A percentile compares a stretch with the other conserved stretches of the same genome.
These are phyloP conservation scores for Chlamydomonas incerta DNA, from an alignment of 139 green algal species.

Conservation along the genomic window DNA sequence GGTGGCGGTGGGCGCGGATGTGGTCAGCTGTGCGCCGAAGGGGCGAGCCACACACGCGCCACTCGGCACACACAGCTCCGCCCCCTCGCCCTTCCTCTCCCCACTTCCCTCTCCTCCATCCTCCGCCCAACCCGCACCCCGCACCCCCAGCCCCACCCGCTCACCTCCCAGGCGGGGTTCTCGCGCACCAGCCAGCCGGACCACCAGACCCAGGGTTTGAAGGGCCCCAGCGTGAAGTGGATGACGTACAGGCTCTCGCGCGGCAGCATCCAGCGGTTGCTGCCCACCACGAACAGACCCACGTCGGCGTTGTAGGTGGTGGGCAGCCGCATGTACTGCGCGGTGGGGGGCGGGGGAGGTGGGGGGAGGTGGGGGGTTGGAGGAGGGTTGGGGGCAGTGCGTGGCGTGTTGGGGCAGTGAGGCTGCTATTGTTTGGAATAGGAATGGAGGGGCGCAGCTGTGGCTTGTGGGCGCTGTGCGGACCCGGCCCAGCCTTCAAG, in stretches of 20 bases:
- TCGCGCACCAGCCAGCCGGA: constrained; percentile 69
- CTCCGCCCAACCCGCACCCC: neutral
- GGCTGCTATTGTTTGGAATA: too few species aligned
- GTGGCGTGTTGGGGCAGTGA: too few species aligned
- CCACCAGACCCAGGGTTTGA: constrained; percentile 89
- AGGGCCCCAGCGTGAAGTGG: constrained; percentile 81
- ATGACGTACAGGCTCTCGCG: constrained; percentile 65
- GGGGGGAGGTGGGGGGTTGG: too few species aligned
- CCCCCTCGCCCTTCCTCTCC: too few species aligned
- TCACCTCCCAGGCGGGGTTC: constrained; percentile 54
- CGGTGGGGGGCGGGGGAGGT: neutral
- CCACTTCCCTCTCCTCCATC: neutral
- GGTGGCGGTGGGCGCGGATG: too few species aligned
- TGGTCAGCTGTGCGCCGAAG: too few species aligned
- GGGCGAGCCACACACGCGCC: too few species aligned
- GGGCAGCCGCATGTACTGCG: constrained; percentile 69
- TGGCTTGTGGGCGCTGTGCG: too few species aligned
- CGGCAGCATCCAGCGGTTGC: constrained; percentile 73
- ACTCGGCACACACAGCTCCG: too few species aligned
- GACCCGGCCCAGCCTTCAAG: too few species aligned
- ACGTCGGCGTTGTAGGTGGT: constrained; percentile 82
- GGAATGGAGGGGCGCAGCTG: too few species aligned
- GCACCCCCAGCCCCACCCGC: neutral
- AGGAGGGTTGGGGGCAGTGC: too few species aligned
- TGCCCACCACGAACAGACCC: constrained; percentile 77